Conservation (phyloP, 306 rosid species). For the Potentilla sterilis region DNA sequence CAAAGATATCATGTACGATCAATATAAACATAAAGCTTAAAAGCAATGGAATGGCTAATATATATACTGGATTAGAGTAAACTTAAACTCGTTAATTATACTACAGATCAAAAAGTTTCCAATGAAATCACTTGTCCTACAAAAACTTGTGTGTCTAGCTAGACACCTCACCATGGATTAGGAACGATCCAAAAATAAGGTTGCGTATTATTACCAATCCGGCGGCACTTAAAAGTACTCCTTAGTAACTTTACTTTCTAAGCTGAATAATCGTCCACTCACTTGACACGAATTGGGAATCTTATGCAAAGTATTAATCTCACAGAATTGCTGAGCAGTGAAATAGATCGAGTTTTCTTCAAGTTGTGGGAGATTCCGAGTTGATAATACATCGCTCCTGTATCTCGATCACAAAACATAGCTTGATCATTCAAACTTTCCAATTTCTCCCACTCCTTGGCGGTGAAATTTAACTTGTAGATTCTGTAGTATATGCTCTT, state of each 20-base stretch:
- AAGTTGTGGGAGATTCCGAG: not conserved
- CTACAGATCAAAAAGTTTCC: too few relatives aligned
- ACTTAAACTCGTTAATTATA: too few relatives aligned
- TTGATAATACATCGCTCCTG: not conserved
- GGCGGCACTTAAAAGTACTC: not conserved
- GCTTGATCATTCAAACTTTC: not conserved
- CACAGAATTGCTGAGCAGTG: too few relatives aligned
- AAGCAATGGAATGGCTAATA: too few relatives aligned
- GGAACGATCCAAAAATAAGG: not conserved
- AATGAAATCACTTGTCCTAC: too few relatives aligned
- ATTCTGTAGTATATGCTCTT: not conserved
- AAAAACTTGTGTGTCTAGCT: too few relatives aligned
- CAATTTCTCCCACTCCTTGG: conserved; percentile 2
- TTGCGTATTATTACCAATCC: too few relatives aligned
- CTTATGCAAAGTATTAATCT: too few relatives aligned
- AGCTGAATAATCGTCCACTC: not conserved
- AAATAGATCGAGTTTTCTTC: not conserved
- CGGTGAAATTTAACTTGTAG: not conserved
- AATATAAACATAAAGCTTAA: too few relatives aligned
- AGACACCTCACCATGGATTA: not conserved
- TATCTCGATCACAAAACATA: not conserved
- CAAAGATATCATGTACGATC: too few relatives aligned
- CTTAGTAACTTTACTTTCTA: not conserved
- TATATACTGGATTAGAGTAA: too few relatives aligned
- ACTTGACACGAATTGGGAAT: too few relatives aligned